These are phyloP conservation scores for Colletotrichum eremochloae DNA, from an alignment of 2,329 filamentous ascomycete genomes.

Conservation along the genomic window DNA sequence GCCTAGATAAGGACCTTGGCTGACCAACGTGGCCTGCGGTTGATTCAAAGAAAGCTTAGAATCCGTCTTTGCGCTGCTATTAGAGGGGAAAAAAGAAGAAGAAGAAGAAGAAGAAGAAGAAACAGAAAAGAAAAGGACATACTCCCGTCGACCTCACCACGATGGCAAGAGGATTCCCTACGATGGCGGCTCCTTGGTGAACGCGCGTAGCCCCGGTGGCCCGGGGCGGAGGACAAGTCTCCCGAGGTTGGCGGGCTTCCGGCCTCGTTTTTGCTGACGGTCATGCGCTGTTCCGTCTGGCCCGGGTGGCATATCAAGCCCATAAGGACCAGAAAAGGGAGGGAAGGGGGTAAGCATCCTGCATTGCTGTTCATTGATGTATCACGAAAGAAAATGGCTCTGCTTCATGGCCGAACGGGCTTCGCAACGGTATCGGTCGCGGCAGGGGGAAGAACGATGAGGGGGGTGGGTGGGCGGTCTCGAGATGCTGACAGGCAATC, in stretches of 20 bases:
- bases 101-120: too few species aligned
- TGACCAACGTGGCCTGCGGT: too few species aligned
- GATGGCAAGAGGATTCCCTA: not conserved
- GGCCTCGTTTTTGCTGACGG: not conserved
- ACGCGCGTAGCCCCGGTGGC: not conserved
- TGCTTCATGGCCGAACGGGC: not conserved
- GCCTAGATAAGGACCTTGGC: not conserved
- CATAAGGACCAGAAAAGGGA: not conserved
- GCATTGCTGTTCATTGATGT: not conserved
- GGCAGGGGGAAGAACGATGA: not conserved
- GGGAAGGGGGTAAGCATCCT: too few species aligned
- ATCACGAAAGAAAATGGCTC: not conserved
- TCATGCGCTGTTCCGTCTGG: not conserved
- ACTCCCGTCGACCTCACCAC: not conserved
- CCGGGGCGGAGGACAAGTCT: not conserved
- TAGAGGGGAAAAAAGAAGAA: not conserved
- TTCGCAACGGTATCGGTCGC: not conserved
- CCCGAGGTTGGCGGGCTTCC: not conserved
- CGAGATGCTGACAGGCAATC: not conserved
- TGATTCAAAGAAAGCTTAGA: not conserved
- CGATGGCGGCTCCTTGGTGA: not conserved
- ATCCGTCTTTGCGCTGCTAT: too few species aligned
- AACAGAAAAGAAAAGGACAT: not conserved
- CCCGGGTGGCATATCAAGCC: not conserved
- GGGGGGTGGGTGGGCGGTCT: not conserved